A percentile compares a stretch with the other conserved stretches of the same genome.
These are phyloP conservation scores for Picochlorum sp. DNA, from an alignment of 139 green algal genomes.

Conservation along the genomic window DNA sequence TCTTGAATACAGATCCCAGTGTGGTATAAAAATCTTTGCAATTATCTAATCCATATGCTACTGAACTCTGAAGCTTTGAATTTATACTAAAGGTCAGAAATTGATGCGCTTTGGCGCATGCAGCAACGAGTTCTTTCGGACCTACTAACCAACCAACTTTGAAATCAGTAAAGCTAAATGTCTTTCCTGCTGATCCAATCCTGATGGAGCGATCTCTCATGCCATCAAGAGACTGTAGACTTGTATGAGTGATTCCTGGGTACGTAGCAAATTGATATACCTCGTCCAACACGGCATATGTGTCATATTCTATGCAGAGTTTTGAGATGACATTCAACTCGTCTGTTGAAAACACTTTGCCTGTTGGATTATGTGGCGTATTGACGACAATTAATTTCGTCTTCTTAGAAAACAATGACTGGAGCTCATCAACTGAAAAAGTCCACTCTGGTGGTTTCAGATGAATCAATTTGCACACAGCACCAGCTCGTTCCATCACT, in stretches of 20 bases:
- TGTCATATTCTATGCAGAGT: conserved; percentile 47
- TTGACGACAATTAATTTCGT: conserved; percentile 74
- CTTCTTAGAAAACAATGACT: conserved; percentile 28
- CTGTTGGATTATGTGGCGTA: conserved; percentile 76
- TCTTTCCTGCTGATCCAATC: conserved; percentile 73
- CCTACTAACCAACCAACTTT: conserved; percentile 79
- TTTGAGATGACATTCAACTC: conserved; percentile 62
- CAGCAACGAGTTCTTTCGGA: conserved; percentile 44
- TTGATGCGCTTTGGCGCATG: conserved; percentile 71
- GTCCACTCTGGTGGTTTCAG: conserved; percentile 43
- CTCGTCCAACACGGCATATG: conserved; percentile 61
- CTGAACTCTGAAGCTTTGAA: conserved; percentile 54
- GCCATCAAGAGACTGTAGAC: conserved; percentile 46
- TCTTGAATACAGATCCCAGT: conserved; percentile 29
- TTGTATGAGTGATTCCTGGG: conserved; percentile 43
- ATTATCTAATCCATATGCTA: conserved; percentile 59
- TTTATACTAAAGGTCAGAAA: conserved; percentile 77
- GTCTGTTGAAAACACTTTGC: conserved; percentile 52
- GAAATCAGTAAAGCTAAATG: conserved; percentile 77
- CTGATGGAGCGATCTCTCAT: conserved; percentile 59
- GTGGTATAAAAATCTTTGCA: conserved; percentile 53
- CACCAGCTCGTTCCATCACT: conserved; percentile 34
- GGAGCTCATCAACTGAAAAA: conserved; percentile 21
- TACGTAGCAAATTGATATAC: conserved; percentile 17
- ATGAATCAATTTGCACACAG: conserved; percentile 21